Evolutionary conservation across 495 filamentous ascomycete genomes (phyloP), one percentile per base, ranked within the genome.

Genomic region (Entonaema liquescens): DNA sequence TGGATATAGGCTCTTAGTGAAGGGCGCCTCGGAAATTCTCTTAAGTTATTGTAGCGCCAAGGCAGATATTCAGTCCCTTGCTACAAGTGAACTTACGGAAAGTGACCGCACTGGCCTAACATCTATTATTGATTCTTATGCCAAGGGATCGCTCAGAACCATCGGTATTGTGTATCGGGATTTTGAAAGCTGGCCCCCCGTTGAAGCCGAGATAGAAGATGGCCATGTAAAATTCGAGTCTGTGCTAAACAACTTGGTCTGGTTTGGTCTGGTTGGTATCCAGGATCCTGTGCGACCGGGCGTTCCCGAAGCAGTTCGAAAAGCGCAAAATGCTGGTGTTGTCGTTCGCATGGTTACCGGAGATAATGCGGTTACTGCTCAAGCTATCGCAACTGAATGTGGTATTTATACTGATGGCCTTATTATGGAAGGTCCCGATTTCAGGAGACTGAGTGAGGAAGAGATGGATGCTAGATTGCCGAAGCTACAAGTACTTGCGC

Each of bases 331-430:
- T 25, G 93, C 93, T 33, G 93, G 93, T 70, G 92, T 97, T 49
- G 89, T 89, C 70, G 92, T 95, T 13, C 89, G 92, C 36, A 97
- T 97, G 93, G 93, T 97, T 15, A 97, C 93, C 26, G 93, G 93
- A 62, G 93, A 97, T 74, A 96, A 95, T 69, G 83, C 93, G 58
- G 80, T 87, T 60, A 97, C 93, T 12, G 93, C 93, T n/a, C 90
- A 90, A 69, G 92, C 93, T 25, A 94, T 97, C 69, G 93, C 93
- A 6, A 77, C 85, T 31, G 91, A 95, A 70, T 95, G 93, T 79
- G 92, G 92, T 26, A 96, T 97, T 63, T 90, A 87, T 70, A 91
- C 88, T 2, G 92, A 90, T 19, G 93, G 92, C 56, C 68, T 94
- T 62, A 90, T 91, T 40, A 92, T 97, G 83, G 92, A 96, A 81